A percentile compares a stretch with the other conserved stretches of the same genome.
Evolutionary conservation across 2,329 filamentous ascomycete genomes (phyloP).

Genomic region (Bipolaris zeicola): DNA sequence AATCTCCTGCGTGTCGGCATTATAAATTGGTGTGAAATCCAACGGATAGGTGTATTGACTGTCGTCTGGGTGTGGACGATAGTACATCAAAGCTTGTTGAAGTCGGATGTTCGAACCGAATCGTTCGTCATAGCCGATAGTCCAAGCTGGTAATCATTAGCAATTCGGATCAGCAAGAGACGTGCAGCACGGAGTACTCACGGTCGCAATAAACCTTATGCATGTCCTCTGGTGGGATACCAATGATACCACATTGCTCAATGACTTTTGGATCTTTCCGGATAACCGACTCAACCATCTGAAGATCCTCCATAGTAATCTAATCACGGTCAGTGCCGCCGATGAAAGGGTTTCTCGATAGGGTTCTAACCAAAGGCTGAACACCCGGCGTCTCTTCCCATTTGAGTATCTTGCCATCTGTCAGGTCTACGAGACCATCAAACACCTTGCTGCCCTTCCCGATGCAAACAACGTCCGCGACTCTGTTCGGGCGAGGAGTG

Average conservation of each 20-base stretch:
- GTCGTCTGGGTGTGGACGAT: constrained; percentile 81
- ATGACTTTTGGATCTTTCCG: constrained; percentile 84
- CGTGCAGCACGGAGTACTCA: constrained; percentile 47
- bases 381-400: constrained; percentile 79
- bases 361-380: constrained; percentile 71
- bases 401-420: constrained; percentile 66
- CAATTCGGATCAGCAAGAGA: constrained; percentile 19
- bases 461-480: constrained; percentile 84
- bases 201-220: constrained; percentile 94
- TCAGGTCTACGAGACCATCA: constrained; percentile 79
- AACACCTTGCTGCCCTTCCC: constrained; percentile 77
- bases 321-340: constrained; percentile 35
- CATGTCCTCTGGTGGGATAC: constrained; percentile 83
- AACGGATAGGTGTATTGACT: constrained; percentile 89
- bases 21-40: constrained; percentile 92
- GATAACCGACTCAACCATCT: constrained; percentile 75
- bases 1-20: constrained; percentile 76
- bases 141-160: constrained; percentile 68
- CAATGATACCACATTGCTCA: constrained; percentile 82
- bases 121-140: constrained; percentile 90
- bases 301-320: constrained; percentile 90
- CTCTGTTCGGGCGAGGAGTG: constrained; percentile 66
- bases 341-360: constrained; percentile 6
- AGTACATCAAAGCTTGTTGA: constrained; percentile 95
- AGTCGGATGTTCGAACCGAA: constrained; percentile 78